phyloP scores from a whole-genome alignment of 192 early-diverging fungal species.

The Umbelopsis vinacea region DNA sequence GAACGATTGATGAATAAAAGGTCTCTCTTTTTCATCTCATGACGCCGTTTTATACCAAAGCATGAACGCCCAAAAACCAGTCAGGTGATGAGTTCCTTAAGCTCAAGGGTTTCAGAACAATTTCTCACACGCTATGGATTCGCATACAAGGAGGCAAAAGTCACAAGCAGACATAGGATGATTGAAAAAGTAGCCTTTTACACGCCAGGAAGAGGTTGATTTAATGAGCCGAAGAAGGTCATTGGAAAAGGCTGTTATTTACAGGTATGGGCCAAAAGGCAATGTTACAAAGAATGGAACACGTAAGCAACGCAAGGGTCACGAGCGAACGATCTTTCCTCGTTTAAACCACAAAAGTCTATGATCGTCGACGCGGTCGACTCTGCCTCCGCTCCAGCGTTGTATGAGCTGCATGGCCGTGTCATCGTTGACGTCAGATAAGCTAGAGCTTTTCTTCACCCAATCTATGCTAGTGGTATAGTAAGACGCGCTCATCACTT shows the following conservation, averaged over 20 bases:
- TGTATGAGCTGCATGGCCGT: not conserved
- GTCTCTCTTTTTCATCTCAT: not conserved
- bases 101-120: no score
- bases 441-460: not conserved
- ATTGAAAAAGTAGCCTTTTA: no score
- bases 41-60: conserved; percentile 4
- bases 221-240: no score
- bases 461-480: not conserved
- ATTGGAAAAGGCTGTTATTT: no score
- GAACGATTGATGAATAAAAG: not conserved
- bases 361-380: not conserved
- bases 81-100: not conserved
- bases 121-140: not conserved
- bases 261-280: no score
- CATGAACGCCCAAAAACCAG: not conserved
- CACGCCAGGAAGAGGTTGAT: no score
- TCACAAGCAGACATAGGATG: not conserved
- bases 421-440: not conserved
- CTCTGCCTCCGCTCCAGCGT: not conserved
- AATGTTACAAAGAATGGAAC: no score
- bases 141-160: not conserved
- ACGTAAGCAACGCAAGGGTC: not conserved
- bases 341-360: not conserved
- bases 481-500: not conserved
- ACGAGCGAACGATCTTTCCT: not conserved